phyloP scores from a whole-genome alignment of 805 yeast species.

The Pichia heedii region DNA sequence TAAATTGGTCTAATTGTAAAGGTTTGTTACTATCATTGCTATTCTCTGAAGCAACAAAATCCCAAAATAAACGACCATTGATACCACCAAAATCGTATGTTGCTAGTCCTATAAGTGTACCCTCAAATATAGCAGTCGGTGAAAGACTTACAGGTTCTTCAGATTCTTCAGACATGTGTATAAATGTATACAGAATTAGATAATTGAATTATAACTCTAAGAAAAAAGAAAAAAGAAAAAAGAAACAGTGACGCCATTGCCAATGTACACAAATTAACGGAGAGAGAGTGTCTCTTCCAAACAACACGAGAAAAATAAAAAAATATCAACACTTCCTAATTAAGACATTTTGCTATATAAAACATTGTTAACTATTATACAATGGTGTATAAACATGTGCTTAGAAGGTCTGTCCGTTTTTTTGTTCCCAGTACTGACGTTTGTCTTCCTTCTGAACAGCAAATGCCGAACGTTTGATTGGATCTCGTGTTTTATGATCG shows the following conservation, averaged over 20 bases:
- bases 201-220: too few species aligned
- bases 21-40: conserved; percentile 3
- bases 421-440: conserved; percentile 46
- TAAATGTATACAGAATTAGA: too few species aligned
- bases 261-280: too few species aligned
- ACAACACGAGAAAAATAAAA: too few species aligned
- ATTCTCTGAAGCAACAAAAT: conserved; percentile 10
- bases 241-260: too few species aligned
- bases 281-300: too few species aligned
- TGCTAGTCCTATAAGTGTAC: conserved; percentile 27
- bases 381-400: too few species aligned
- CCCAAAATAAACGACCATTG: conserved; percentile 27
- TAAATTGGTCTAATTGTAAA: conserved; percentile 22
- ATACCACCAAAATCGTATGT: conserved; percentile 29
- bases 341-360: too few species aligned
- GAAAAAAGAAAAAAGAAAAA: too few species aligned
- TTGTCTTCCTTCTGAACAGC: conserved; percentile 67
- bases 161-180: too few species aligned
- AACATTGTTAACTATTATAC: too few species aligned
- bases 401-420: conserved; percentile 48
- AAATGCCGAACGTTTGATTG: conserved; percentile 36
- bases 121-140: conserved; percentile 30
- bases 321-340: too few species aligned
- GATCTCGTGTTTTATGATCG: conserved; percentile 2
- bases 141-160: conserved; percentile 3